Evolutionary conservation across 306 rosid genomes (phyloP), one percentile per base, ranked within the genome.

Genomic region (Begonia loranthoides): DNA sequence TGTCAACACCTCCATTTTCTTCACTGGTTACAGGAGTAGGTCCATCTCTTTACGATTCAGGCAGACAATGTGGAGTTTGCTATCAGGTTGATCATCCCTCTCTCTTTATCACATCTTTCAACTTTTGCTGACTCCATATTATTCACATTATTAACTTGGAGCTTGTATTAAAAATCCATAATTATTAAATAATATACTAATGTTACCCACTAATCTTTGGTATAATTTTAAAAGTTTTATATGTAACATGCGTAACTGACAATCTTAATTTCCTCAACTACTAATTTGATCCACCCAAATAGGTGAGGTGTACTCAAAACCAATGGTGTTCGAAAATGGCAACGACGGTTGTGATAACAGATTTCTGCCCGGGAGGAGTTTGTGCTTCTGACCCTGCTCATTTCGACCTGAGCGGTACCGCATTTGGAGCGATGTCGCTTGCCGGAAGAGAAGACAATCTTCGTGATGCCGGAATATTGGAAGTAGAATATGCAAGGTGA

Each of bases 391-490:
- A 34, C 2, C 4, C 76, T 9, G 73, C 73, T 45, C 80, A 74
- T 36, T 74, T 74, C 6, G 80, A 74, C 17, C 67, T 74, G 5
- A 74, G 80, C 2, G 80, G 80, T 13, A 70, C 80, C 28, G 70
- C 80, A 4, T 66, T 74, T n/a, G 76, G 80, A 34, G 73, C 76
- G 61, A 70, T 74, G 80, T 76, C 80, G 7, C 34, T 47, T 46
- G 54, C 61, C 5, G 67, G 73, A 10, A 57, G 55, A 55, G 66
- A 22, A 10, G 47, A 62, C 15, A 41, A 54, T 41, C 76, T 74
- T 4, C 76, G 80, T 5, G 45, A 54, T 49, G 62, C 73, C 0
- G 76, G 73, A 39, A 58, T 70, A 3, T 21, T 74, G 14, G 21
- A 58, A 58, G 56, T 74, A 34, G 40, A 9, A 33, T 68, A n/a